Base-by-base conservation (phyloP, 2,329 filamentous ascomycete species). In the Aspergillus chevalieri region DNA sequence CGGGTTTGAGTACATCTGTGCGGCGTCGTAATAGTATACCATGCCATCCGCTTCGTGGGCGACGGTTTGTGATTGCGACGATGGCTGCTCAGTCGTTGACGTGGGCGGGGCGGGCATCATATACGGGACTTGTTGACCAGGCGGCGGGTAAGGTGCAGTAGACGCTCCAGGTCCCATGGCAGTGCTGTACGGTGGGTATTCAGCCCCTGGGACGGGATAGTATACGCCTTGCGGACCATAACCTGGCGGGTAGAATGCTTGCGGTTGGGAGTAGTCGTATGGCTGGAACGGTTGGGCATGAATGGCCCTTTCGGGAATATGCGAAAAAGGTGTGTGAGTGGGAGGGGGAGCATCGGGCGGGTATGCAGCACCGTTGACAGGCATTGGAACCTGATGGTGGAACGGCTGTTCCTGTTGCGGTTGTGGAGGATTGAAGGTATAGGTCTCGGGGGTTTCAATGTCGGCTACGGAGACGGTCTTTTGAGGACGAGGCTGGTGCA, bases 41-140 rank as follows among this genome's bases (percentile, higher is more conserved):
- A 94, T 97, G 53, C 93, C 93, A 59, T 95, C 95, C 55, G 85
- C 84, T 73, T 97, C 92, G 67, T 96, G 91, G 0, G 89, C 89
- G 17, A 86, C 79, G 50, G 81, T 80, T 15, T 76, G 77, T 3
- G 73, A 69, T 56, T 80, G 81, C 26, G 74, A 70, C 6, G 64
- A 52, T 50, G 66, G 59, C 42, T 75, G 42, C 24, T 44, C 42
- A 7, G 42, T 73, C 42, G 59, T 58, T 48, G 68, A 57, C 19
- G 62, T 50, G 28, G 57, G 52, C 14, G 62, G 52, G 33, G 60
- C 58, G 1, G 65, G 61, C 21, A 67, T 49, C 50, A 64, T 60
- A 53, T 71, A 72, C 15, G 67, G 63, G 19, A 64, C 57, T 51
- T 78, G 78, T 53, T 81, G 81, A 2, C 74, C 68, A 15, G 38